Evolutionary conservation across 768 basidiomycete genomes (phyloP).

Genomic region (Suillus fuscotomentosus): DNA sequence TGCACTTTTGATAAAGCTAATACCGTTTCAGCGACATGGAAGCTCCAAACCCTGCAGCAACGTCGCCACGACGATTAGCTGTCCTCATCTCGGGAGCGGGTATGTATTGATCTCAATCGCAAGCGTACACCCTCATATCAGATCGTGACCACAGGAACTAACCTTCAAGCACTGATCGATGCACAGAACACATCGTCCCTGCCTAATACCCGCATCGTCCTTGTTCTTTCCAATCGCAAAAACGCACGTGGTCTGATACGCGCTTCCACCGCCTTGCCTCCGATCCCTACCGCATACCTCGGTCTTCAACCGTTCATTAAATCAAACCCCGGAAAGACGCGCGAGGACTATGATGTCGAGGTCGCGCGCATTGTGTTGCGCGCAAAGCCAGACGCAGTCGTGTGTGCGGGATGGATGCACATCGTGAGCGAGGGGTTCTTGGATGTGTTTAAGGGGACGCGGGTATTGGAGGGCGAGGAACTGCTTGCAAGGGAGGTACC

Average conservation of each 20-base stretch:
- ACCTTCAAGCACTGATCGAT: constrained; percentile 95
- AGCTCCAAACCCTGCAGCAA: not conserved
- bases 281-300: constrained; percentile 81
- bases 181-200: constrained; percentile 75
- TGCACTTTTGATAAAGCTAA: not conserved
- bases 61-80: constrained; percentile 36
- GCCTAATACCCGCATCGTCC: constrained; percentile 65
- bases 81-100: constrained; percentile 72
- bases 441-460: constrained; percentile 53
- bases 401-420: constrained; percentile 99
- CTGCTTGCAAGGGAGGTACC: constrained; percentile 48
- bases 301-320: constrained; percentile 85
- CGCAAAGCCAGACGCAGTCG: constrained; percentile 76
- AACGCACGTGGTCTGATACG: constrained; percentile 86
- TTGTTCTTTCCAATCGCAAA: constrained; percentile 91
- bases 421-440: constrained; percentile 84
- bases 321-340: constrained; percentile 64
- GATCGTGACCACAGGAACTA: constrained; percentile 61
- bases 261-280: constrained; percentile 65
- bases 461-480: constrained; percentile 32
- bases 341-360: constrained; percentile 84
- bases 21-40: not conserved
- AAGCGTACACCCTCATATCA: constrained; percentile 4
- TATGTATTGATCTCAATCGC: constrained; percentile 13
- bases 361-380: constrained; percentile 66